A percentile compares a stretch with the other conserved stretches of the same genome.
Evolutionary conservation across 495 filamentous ascomycete genomes (phyloP).

Genomic region (Penicillium angulare): DNA sequence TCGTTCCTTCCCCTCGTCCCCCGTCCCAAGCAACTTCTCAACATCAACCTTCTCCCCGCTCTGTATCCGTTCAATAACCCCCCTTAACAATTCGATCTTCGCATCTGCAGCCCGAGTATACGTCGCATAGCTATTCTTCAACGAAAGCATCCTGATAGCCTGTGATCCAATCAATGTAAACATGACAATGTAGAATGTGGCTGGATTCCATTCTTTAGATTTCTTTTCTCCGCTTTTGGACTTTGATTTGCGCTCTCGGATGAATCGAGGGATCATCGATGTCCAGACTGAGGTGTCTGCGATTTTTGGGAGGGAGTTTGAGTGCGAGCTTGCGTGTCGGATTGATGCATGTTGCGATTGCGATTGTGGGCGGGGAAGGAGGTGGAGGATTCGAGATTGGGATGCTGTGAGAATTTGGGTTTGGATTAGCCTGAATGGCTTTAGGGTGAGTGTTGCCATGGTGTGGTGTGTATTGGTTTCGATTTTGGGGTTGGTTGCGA

Average conservation of each 20-base stretch:
- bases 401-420: no score
- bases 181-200: slow-evolving; percentile 88
- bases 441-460: slow-evolving; percentile 17
- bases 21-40: slow-evolving; percentile 76
- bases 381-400: no score
- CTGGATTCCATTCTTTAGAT: slow-evolving; percentile 84
- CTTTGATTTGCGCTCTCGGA: slow-evolving; percentile 35
- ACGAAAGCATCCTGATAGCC: slow-evolving; percentile 82
- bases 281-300: slow-evolving; percentile 68
- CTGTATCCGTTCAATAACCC: slow-evolving; percentile 80
- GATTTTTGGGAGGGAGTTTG: slow-evolving; percentile 53
- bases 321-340: slow-evolving; percentile 36
- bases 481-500: no score
- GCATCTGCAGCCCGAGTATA: slow-evolving; percentile 75
- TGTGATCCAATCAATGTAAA: slow-evolving; percentile 91
- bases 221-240: no score
- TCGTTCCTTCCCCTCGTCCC: slow-evolving; percentile 68
- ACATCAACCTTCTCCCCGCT: slow-evolving; percentile 90
- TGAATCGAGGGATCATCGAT: slow-evolving; percentile 56
- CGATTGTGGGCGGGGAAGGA: no score
- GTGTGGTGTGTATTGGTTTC: background rate
- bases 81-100: slow-evolving; percentile 71
- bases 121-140: slow-evolving; percentile 70
- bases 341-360: no score
- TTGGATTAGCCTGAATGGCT: slow-evolving; percentile 12